A percentile compares a stretch with the other conserved stretches of the same genome.
Conservation (phyloP, 1,284 basidiomycete species). For the Cystobasidium slooffiae region DNA sequence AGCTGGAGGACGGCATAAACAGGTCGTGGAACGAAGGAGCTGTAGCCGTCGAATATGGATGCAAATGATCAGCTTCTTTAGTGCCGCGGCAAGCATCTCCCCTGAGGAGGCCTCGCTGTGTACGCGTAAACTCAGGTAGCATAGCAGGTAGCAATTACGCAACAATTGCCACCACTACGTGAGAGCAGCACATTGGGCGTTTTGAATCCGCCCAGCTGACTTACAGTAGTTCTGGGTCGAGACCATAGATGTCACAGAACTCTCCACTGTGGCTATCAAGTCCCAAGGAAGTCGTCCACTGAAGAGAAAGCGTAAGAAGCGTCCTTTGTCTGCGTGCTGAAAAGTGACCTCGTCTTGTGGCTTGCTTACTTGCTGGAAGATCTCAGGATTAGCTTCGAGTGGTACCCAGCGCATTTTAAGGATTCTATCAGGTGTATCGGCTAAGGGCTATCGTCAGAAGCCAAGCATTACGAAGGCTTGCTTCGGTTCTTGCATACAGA, state of each 20-base stretch:
- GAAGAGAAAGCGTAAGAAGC: not conserved
- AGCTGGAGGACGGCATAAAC: constrained; percentile 46
- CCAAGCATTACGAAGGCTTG: not conserved
- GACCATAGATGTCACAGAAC: constrained; percentile 45
- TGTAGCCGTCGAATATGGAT: not conserved
- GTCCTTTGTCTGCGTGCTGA: not conserved
- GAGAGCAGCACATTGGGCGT: not conserved
- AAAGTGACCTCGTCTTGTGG: not conserved
- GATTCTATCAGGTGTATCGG: not conserved
- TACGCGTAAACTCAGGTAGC: too few relatives aligned
- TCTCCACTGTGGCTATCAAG: constrained; percentile 20
- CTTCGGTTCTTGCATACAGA: too few relatives aligned
- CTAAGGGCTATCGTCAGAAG: not conserved
- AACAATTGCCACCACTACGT: constrained; percentile 4
- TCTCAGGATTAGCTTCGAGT: constrained; percentile 38
- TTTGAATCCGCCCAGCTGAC: not conserved
- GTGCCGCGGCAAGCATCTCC: too few relatives aligned
- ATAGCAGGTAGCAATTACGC: not conserved
- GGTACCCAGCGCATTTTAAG: constrained; percentile 31
- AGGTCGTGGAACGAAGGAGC: constrained; percentile 44
- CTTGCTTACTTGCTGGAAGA: constrained; percentile 33
- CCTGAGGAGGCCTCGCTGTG: too few relatives aligned
- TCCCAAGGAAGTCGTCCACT: constrained; percentile 40
- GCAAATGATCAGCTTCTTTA: too few relatives aligned
- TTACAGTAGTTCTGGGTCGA: constrained; percentile 43